These are phyloP conservation scores for Microbotryum saponariae DNA, from an alignment of 1,284 basidiomycete species.

Conservation along the genomic window DNA sequence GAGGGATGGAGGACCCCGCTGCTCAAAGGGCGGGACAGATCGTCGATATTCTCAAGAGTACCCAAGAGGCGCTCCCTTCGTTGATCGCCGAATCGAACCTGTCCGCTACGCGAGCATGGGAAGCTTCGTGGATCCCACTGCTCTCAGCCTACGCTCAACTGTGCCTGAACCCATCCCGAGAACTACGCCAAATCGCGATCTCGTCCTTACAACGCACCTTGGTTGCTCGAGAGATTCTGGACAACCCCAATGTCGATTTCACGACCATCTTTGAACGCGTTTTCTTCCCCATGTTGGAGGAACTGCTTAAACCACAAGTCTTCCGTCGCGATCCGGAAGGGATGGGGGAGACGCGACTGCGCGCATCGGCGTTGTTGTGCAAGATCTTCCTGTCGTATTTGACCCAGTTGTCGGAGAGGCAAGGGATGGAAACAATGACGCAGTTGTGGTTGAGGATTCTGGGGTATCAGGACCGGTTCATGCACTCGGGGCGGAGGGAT, in stretches of 20 bases:
- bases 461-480: conserved; percentile 79
- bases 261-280: conserved; percentile 81
- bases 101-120: conserved; percentile 54
- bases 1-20: conserved; percentile 49
- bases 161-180: conserved; percentile 72
- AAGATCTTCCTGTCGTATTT: conserved; percentile 94
- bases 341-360: conserved; percentile 80
- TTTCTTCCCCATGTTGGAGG: conserved; percentile 86
- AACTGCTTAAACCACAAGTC: conserved; percentile 77
- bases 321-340: conserved; percentile 71
- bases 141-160: conserved; percentile 72
- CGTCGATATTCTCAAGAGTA: conserved; percentile 58
- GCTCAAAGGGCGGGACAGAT: conserved; percentile 74
- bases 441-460: conserved; percentile 85
- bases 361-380: conserved; percentile 79
- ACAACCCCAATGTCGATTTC: conserved; percentile 55
- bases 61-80: conserved; percentile 33
- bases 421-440: conserved; percentile 56
- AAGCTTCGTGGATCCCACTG: conserved; percentile 68
- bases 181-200: conserved; percentile 78
- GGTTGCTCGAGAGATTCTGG: conserved; percentile 64
- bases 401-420: conserved; percentile 59
- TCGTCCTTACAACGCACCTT: conserved; percentile 78
- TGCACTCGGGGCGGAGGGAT: conserved; percentile 74
- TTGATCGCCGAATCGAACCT: conserved; percentile 32